phyloP scores from a whole-genome alignment of 2,329 filamentous ascomycete species.

The Talaromyces sp. region DNA sequence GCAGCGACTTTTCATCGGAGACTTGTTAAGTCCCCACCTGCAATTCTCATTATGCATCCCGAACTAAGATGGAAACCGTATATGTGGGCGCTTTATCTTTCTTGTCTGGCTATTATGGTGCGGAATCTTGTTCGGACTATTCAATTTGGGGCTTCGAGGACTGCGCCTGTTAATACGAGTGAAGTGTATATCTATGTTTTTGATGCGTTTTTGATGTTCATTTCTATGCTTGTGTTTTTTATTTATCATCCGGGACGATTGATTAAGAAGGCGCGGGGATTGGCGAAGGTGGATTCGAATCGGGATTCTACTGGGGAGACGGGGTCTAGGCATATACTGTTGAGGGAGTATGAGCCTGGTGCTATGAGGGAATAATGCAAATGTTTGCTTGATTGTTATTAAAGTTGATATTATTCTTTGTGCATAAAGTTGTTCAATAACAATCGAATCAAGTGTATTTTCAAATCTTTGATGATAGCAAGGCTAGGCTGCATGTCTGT shows the following conservation, averaged over 20 bases:
- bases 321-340: constrained; percentile 16
- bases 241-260: constrained; percentile 30
- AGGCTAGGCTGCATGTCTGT: too few relatives aligned
- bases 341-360: constrained; percentile 16
- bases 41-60: constrained; percentile 15
- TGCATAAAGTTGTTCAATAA: too few relatives aligned
- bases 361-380: not conserved
- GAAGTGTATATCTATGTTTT: constrained; percentile 38
- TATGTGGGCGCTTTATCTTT: constrained; percentile 31
- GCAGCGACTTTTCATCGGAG: constrained; percentile 29
- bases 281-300: constrained; percentile 17
- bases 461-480: too few relatives aligned
- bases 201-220: constrained; percentile 33
- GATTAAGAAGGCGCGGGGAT: constrained; percentile 18
- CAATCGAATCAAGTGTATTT: too few relatives aligned
- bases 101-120: constrained; percentile 28
- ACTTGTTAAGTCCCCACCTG: constrained; percentile 18
- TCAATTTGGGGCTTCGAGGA: constrained; percentile 27
- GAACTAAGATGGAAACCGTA: constrained; percentile 29
- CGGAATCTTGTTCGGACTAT: constrained; percentile 34
- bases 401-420: too few relatives aligned
- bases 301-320: constrained; percentile 4
- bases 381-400: not conserved
- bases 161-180: constrained; percentile 19
- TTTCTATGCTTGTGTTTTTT: constrained; percentile 24